Conservation (phyloP, 2,329 filamentous ascomycete genomes). For the Arthroderma sp. region DNA sequence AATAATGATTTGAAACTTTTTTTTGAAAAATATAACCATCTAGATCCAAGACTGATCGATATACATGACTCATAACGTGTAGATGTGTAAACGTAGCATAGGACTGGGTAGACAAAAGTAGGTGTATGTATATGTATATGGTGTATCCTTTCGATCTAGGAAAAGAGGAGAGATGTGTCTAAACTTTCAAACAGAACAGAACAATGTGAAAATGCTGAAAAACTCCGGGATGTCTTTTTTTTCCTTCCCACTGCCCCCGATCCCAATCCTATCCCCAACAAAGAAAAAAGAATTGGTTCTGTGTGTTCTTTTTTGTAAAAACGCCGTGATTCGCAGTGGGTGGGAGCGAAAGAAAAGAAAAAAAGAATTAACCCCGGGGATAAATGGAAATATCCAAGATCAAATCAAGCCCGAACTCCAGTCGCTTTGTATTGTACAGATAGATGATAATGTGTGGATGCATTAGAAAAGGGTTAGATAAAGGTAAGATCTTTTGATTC, state of each 20-base stretch:
- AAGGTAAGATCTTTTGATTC: neutral
- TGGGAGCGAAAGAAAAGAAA: conserved; percentile 1
- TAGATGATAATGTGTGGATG: neutral
- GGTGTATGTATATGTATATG: too few species aligned
- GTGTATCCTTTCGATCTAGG: conserved; percentile 1
- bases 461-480: neutral
- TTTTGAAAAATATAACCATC: neutral
- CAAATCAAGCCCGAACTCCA: neutral
- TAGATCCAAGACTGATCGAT: conserved; percentile 6
- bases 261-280: too few species aligned
- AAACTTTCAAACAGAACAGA: neutral
- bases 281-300: too few species aligned
- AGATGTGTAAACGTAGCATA: too few species aligned
- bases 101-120: too few species aligned
- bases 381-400: conserved; percentile 4
- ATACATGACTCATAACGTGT: too few species aligned
- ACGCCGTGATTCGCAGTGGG: too few species aligned
- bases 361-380: conserved; percentile 13
- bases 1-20: too few species aligned
- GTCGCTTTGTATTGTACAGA: conserved; percentile 7
- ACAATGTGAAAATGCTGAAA: too few species aligned
- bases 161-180: conserved; percentile 15
- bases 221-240: too few species aligned
- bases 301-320: too few species aligned
- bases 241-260: too few species aligned